A percentile compares a stretch with the other conserved stretches of the same genome.
Conservation (phyloP, 169 alveolate genomes). For the Plasmodium yoelii region DNA sequence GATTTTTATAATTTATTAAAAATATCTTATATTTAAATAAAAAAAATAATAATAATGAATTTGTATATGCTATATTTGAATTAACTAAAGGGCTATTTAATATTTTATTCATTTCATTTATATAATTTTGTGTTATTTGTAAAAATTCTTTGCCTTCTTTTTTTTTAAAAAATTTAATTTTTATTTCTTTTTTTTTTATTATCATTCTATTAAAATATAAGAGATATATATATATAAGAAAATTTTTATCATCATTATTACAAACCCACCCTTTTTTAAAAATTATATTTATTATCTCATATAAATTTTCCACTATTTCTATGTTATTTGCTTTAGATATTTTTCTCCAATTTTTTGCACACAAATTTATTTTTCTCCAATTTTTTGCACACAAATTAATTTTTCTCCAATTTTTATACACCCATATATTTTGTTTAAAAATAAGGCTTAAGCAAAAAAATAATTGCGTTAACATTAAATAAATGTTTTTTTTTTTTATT, state of each 20-base stretch:
- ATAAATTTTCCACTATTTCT: background rate
- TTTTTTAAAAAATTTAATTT: conserved; percentile 20
- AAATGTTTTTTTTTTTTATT: conserved; percentile 30
- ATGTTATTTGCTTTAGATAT: background rate
- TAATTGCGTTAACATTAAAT: conserved; percentile 21
- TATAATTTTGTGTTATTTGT: background rate
- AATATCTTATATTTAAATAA: conserved; percentile 46
- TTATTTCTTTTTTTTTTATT: conserved; percentile 17
- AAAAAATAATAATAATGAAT: conserved; percentile 38
- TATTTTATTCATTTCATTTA: conserved; percentile 6
- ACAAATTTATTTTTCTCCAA: background rate
- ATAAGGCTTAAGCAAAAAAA: conserved; percentile 34
- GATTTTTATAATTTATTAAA: conserved; percentile 20
- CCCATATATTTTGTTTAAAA: background rate
- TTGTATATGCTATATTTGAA: conserved; percentile 17
- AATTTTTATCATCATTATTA: conserved; percentile 26
- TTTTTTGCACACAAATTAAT: background rate
- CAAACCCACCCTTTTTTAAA: conserved; percentile 19
- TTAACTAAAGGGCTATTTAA: background rate
- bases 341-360: background rate
- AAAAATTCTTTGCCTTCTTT: conserved; percentile 19
- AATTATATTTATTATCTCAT: conserved; percentile 5
- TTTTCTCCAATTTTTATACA: background rate
- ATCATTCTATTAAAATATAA: conserved; percentile 2
- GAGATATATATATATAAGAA: conserved; percentile 33